Base-by-base conservation (phyloP, 345 rosid species). In the Camelina neglecta region DNA sequence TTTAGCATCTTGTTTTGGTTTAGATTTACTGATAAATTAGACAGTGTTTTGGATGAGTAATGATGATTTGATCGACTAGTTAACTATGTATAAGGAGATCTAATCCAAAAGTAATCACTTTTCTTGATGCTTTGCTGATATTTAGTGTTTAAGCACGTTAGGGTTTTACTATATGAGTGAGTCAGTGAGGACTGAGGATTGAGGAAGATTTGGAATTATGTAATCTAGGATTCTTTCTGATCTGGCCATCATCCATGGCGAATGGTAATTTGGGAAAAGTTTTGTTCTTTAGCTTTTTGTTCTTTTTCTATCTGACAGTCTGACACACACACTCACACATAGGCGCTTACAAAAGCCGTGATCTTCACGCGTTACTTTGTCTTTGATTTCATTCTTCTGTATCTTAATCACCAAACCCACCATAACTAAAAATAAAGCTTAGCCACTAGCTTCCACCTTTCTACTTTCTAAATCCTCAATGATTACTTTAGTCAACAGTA, bases 201-300 rank as follows among this genome's bases (percentile, higher is more conserved):
- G 66, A 64, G 16, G n/a, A 71, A 65, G 69, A 42, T 66, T 41
- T 59, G 58, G 58, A 53, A 67, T 72, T 3, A 67, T 66, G 8
- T 54, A 26, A 9, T 60, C 12, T 73, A 73, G 81, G 78, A 73
- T 79, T 67, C 81, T 73, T 45, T 67, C 41, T 73, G 61, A 67
- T 66, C 42, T 66, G 7, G 16, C 41, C 69, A 78, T 72, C 74
- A 66, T 53, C 77, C n/a, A 60, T 78, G 77, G 63, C 59, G 45
- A 39, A 67, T 73, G 60, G 67, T 60, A 59, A 67, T 65, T 65
- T 71, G 57, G 13, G 77, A 53, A 65, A 73, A 45, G 65, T 73
- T 53, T 78, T 66, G 64, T 78, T 64, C 72, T 77, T 65, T 77
- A 29, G 76, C 80, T 71, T 72, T 77, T 77, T 62, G 55, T 65